phyloP scores from a whole-genome alignment of 495 filamentous ascomycete genomes.

The Xylaria intraflava region DNA sequence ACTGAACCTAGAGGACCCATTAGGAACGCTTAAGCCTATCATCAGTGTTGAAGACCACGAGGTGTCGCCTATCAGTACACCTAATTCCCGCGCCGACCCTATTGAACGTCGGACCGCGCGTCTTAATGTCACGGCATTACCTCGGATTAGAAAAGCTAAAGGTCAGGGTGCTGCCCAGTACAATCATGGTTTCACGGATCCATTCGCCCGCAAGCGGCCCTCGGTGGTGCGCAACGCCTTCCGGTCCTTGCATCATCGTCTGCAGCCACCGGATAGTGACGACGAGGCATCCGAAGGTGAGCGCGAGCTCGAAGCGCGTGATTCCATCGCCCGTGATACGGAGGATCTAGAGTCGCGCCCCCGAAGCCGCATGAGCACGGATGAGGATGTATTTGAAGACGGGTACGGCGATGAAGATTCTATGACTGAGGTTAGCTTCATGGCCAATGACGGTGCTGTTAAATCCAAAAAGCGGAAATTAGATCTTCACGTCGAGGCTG shows the following conservation, averaged over 20 bases:
- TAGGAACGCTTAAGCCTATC: slow-evolving; percentile 40
- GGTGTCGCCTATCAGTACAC: slow-evolving; percentile 54
- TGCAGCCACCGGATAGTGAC: slow-evolving; percentile 51
- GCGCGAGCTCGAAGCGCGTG: slow-evolving; percentile 37
- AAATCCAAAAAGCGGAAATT: slow-evolving; percentile 65
- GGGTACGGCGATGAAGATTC: slow-evolving; percentile 52
- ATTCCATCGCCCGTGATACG: slow-evolving; percentile 60
- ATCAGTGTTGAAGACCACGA: slow-evolving; percentile 48
- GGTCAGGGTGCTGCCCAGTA: slow-evolving; percentile 51
- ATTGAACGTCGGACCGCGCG: slow-evolving; percentile 44
- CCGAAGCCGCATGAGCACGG: slow-evolving; percentile 67
- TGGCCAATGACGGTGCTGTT: slow-evolving; percentile 32
- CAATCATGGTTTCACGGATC: slow-evolving; percentile 68
- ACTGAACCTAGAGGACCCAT: slow-evolving; percentile 67
- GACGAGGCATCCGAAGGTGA: slow-evolving; percentile 49
- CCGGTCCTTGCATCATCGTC: slow-evolving; percentile 47
- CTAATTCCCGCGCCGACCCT: slow-evolving; percentile 58
- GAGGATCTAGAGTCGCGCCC: slow-evolving; percentile 80
- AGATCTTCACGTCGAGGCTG: slow-evolving; percentile 49
- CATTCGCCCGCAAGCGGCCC: slow-evolving; percentile 61
- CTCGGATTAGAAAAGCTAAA: slow-evolving; percentile 64
- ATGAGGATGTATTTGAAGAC: slow-evolving; percentile 59
- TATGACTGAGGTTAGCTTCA: slow-evolving; percentile 50
- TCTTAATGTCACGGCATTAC: slow-evolving; percentile 58
- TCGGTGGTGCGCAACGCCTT: slow-evolving; percentile 39